Percentiles rank a stretch among this genome's conserved stretches.
These are phyloP conservation scores for Mallotus nudiflorus DNA, from an alignment of 345 rosid genomes.

Conservation along the genomic window DNA sequence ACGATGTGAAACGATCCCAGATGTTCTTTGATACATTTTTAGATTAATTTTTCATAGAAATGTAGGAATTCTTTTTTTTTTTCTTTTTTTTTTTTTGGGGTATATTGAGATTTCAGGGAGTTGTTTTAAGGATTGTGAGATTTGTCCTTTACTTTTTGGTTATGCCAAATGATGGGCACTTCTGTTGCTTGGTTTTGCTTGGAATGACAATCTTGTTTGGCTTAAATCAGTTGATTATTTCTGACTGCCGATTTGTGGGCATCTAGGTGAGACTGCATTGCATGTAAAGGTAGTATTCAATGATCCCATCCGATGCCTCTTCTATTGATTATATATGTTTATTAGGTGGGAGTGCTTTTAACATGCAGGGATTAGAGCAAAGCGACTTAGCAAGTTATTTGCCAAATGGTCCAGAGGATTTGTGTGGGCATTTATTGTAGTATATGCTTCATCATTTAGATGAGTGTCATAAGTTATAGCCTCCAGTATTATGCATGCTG, in stretches of 20 bases:
- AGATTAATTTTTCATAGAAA: constrained; percentile 12
- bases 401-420: too few species aligned
- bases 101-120: background rate
- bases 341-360: background rate
- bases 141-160: background rate
- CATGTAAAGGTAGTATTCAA: too few species aligned
- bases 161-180: background rate
- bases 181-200: background rate
- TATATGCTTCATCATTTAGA: too few species aligned
- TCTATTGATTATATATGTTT: too few species aligned
- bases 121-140: background rate
- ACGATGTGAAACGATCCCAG: constrained; percentile 3
- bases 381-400: too few species aligned
- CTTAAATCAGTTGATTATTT: too few species aligned
- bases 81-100: constrained; percentile 12
- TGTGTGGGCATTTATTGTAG: background rate
- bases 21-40: constrained; percentile 16
- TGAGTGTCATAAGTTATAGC: too few species aligned
- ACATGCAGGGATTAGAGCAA: background rate
- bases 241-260: too few species aligned
- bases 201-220: background rate
- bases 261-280: background rate
- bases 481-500: too few species aligned
- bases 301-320: background rate
- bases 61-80: background rate